Conservation (phyloP, 148 eudicot species). For the Camellia granthamiana region DNA sequence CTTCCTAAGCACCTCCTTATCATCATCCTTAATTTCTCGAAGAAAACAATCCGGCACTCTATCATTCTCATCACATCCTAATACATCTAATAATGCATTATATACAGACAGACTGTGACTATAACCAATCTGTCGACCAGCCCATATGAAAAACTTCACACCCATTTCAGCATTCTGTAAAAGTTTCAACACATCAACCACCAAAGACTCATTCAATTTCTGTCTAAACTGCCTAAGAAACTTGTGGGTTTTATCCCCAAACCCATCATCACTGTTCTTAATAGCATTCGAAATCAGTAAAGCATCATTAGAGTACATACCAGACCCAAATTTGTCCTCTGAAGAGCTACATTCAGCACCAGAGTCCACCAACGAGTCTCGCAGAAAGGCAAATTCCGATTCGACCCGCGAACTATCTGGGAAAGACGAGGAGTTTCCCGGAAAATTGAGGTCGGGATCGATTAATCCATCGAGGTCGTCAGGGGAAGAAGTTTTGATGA, state of each 20-base stretch:
- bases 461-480: constrained; percentile 36
- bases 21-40: constrained; percentile 57
- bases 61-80: constrained; percentile 37
- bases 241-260: constrained; percentile 47
- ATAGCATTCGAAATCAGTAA: constrained; percentile 42
- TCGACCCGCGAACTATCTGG: constrained; percentile 12
- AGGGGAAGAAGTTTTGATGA: constrained; percentile 26
- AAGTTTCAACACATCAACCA: constrained; percentile 62
- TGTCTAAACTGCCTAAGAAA: constrained; percentile 66
- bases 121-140: constrained; percentile 84
- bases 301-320: constrained; percentile 49
- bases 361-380: constrained; percentile 26
- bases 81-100: constrained; percentile 54
- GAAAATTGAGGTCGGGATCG: constrained; percentile 24
- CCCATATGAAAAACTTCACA: constrained; percentile 86
- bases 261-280: constrained; percentile 39
- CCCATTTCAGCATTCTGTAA: constrained; percentile 57
- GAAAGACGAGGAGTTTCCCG: neutral
- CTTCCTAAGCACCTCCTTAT: constrained; percentile 59
- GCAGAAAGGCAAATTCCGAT: constrained; percentile 40
- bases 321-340: constrained; percentile 16
- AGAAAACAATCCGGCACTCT: constrained; percentile 45
- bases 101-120: constrained; percentile 55
- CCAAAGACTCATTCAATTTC: constrained; percentile 49
- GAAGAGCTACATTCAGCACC: constrained; percentile 18